Conservation (phyloP, 2,329 filamentous ascomycete species). For the Podosphaera aphanis region DNA sequence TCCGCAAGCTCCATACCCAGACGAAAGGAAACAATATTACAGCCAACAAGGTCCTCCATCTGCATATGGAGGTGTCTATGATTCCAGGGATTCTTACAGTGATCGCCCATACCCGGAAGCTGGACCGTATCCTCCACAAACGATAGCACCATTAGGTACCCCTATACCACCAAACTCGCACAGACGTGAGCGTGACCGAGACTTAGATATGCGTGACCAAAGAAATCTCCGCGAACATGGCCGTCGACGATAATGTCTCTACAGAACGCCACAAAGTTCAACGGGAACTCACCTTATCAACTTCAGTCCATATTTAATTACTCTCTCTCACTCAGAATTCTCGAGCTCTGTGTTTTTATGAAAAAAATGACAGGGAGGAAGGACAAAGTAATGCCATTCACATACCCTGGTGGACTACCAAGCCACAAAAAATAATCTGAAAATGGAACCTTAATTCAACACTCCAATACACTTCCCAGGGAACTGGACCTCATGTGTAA, state of each 20-base stretch:
- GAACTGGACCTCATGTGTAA: background rate
- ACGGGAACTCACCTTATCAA: constrained; percentile 6
- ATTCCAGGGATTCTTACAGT: constrained; percentile 7
- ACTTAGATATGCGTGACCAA: constrained; percentile 9
- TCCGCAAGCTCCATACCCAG: background rate
- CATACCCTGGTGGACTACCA: background rate
- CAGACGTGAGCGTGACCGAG: constrained; percentile 11
- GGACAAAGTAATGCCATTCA: background rate
- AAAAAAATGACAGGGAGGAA: constrained; percentile 8
- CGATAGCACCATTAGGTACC: constrained; percentile 7
- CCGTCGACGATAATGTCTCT: constrained; percentile 7
- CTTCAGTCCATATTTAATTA: constrained; percentile 12
- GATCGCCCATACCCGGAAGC: constrained; percentile 8
- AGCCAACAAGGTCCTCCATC: constrained; percentile 4
- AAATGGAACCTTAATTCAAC: constrained; percentile 5
- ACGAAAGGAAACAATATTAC: background rate
- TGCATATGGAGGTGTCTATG: constrained; percentile 7
- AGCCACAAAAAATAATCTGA: background rate
- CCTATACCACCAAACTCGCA: constrained; percentile 9
- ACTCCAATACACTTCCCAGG: constrained; percentile 3
- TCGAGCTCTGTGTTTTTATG: constrained; percentile 7
- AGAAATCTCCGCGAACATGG: constrained; percentile 6
- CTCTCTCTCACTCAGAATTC: constrained; percentile 2
- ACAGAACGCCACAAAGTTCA: constrained; percentile 7
- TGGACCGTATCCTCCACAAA: constrained; percentile 8